Evolutionary conservation across 176 grass and related monocot species (phyloP).

Genomic region (Eragrostis nindensis): DNA sequence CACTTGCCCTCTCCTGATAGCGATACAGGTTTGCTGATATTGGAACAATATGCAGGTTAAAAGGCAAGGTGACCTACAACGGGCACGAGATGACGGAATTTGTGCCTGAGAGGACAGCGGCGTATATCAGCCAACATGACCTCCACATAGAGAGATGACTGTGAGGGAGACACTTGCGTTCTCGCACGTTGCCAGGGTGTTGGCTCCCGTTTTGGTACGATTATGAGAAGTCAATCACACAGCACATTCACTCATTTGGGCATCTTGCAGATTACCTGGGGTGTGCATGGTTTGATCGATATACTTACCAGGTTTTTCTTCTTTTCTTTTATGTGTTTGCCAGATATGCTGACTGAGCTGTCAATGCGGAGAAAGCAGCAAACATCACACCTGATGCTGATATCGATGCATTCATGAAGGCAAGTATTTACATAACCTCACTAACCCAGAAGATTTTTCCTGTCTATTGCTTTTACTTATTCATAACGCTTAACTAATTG

Average conservation of each 20-base stretch:
- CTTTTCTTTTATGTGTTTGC: constrained; percentile 19
- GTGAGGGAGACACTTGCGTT: constrained; percentile 90
- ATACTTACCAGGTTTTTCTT: constrained; percentile 5
- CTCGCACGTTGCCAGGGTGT: constrained; percentile 92
- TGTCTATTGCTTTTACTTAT: background rate
- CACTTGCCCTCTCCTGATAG: no score
- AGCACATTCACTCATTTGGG: background rate
- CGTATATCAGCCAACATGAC: constrained; percentile 95
- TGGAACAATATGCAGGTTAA: constrained; percentile 49
- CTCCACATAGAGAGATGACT: constrained; percentile 98
- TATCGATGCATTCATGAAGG: constrained; percentile 98
- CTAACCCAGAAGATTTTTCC: background rate
- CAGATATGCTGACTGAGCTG: constrained; percentile 85
- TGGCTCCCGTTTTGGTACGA: constrained; percentile 72
- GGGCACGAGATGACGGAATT: constrained; percentile 88
- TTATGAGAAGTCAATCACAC: background rate
- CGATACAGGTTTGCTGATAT: background rate
- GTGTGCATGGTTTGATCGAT: constrained; percentile 23
- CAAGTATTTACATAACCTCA: background rate
- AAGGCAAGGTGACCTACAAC: constrained; percentile 83
- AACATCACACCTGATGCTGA: constrained; percentile 95
- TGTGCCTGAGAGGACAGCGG: constrained; percentile 88
- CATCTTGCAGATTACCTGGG: background rate
- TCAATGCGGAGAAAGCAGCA: constrained; percentile 86
- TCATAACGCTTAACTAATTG: constrained; percentile 4